Conservation (phyloP, 2,329 filamentous ascomycete species). For the Alternaria metachromatica region DNA sequence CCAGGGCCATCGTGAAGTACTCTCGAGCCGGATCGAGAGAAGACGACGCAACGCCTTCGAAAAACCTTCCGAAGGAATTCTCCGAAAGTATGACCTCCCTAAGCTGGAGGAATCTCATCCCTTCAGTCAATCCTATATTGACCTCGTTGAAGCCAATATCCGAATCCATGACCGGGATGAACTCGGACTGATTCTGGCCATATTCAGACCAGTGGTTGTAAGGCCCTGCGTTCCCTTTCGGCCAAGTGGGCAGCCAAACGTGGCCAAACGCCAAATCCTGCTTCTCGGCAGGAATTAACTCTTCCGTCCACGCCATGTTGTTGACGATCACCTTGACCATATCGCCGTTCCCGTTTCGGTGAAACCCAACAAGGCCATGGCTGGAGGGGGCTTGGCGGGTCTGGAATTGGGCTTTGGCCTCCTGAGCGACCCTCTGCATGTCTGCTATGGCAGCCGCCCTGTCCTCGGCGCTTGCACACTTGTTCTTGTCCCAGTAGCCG, state of each 20-base stretch:
- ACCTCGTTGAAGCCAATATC: background rate
- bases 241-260: background rate
- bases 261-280: background rate
- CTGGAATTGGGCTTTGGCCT: background rate
- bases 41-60: background rate
- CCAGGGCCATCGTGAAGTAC: background rate
- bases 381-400: background rate
- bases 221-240: background rate
- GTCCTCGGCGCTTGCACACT: background rate
- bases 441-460: background rate
- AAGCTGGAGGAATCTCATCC: background rate
- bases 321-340: background rate
- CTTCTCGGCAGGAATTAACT: background rate
- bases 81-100: background rate
- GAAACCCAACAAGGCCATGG: background rate
- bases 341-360: background rate
- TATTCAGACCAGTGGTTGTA: background rate
- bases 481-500: conserved; percentile 2
- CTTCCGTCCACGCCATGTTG: background rate
- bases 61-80: background rate
- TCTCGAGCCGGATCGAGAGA: background rate
- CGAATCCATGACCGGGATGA: background rate
- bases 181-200: background rate
- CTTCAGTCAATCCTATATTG: background rate
- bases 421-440: background rate